Percentiles rank a stretch among this genome's conserved stretches.
Evolutionary conservation across 1,284 basidiomycete species (phyloP).

Genomic region (Ceratobasidium sp.): DNA sequence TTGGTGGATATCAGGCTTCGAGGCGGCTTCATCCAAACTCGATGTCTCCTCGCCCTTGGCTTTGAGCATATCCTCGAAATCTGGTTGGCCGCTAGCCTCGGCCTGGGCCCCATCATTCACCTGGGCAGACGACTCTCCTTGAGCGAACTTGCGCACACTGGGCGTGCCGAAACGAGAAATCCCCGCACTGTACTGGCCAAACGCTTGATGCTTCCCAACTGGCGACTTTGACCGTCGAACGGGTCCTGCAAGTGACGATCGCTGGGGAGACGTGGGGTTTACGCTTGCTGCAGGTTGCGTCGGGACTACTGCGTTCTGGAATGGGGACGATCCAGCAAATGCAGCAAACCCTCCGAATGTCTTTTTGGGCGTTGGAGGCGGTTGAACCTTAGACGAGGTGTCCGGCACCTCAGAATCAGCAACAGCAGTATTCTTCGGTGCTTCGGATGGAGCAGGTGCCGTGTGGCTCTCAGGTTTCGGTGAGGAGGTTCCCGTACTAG

Average conservation of each 20-base stretch:
- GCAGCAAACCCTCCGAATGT: conserved; percentile 1
- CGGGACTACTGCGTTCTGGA: background rate
- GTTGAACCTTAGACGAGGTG: background rate
- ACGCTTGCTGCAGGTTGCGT: background rate
- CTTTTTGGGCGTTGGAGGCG: background rate
- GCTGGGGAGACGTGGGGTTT: background rate
- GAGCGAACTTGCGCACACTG: background rate
- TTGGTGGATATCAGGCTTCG: conserved; percentile 9
- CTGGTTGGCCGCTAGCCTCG: background rate
- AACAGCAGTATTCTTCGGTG: background rate
- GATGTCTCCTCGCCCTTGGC: conserved; percentile 3
- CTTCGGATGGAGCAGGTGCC: background rate
- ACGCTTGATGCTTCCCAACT: conserved; percentile 33
- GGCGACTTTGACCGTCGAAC: conserved; percentile 34
- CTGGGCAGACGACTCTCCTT: background rate
- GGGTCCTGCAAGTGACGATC: conserved; percentile 17
- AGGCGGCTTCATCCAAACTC: background rate
- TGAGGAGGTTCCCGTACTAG: background rate
- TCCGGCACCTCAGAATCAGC: background rate
- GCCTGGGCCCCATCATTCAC: background rate
- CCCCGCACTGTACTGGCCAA: conserved; percentile 30
- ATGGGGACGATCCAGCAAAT: conserved; percentile 8
- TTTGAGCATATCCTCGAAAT: conserved; percentile 25
- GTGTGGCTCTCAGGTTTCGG: background rate
- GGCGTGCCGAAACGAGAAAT: conserved; percentile 18